Evolutionary conservation across 2,329 filamentous ascomycete genomes (phyloP), one percentile per base, ranked within the genome.

Genomic region (Arachnopeziza araneosa): DNA sequence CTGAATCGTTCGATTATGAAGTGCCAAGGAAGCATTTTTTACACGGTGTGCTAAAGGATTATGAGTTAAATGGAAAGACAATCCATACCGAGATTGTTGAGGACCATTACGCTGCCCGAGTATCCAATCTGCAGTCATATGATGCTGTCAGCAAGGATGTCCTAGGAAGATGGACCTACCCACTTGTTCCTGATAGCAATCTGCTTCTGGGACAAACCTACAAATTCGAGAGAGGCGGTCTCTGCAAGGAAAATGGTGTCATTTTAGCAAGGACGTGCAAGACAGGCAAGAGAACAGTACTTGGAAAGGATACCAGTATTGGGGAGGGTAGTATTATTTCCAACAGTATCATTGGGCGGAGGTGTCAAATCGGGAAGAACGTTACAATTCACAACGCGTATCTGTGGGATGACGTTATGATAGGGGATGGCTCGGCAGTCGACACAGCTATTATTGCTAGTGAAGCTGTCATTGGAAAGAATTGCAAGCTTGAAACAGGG

Each of bases 1-100:
- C 92, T 9, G 95, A 99, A 75, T 96, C 93, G 71, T 99, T 98
- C 69, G 93, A 99, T 74, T 98, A 96, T 74, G 92, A 97, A 73
- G 82, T 92, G 8, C 91, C 93, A 1, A 84, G 93, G 58, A 88
- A 88, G 69, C 91, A 96, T 69, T 97, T 96, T 69, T 76, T 99
- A 44, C 90, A 93, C 72, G 93, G 93, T 61, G 92, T 98, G 1
- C 78, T 99, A 57, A 97, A 97, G 77, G 95, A 99, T 73, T 96
- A 91, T 78, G 95, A 99, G 72, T 80, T 98, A 59, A 98, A 98
- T 73, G 93, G 93, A 61, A 96, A 98, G 78, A 92, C 91, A n/a
- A 91, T 99, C 56, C 92, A 97, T 73, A 89, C 91, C 1, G 89
- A 98, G 69, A 88, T 98, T 64, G 79, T 96, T 52, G 83, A 86